Base-by-base conservation (phyloP, 495 filamentous ascomycete genomes). In the Daldinia loculata region DNA sequence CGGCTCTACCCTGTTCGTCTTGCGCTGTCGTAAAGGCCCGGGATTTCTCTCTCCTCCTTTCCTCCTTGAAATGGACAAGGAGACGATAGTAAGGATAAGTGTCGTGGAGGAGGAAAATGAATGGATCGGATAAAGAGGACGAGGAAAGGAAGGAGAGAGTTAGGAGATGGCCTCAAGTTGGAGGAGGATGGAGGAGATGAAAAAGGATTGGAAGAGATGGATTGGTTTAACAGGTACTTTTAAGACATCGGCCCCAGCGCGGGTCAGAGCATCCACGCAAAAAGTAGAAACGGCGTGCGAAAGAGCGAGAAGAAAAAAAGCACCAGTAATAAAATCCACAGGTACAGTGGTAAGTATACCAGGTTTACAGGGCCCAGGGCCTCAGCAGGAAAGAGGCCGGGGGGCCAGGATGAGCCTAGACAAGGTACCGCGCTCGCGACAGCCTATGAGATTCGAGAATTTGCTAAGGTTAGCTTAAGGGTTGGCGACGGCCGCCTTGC, bases 51-150 rank as follows among this genome's bases (percentile, higher is more conserved):
- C 80, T 75, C 72, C 76, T 81, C 78, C 69, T 71, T 76, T 70
- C 78, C 80, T 79, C 79, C 80, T 79, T 76, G 64, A 79, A 80
- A 81, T 79, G 79, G 74, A 67, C 72, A 78, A 79, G 76, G 76
- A 71, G 61, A 77, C 64, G 75, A 71, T 80, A 76, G 75, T 77
- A 82, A 74, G 69, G 74, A 75, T 66, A 51, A 72, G 62, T 62
- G 56, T 74, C 29, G 67, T 70, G 56, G 48, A 63, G 66, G 68
- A 74, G 71, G 77, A 57, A 78, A 84, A 85, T 79, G 84, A 85
- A 80, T 84, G 81, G 80, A 86, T 85, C 84, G 84, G 84, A 84
- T 84, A 80, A 81, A 80, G 79, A 81, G 82, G 80, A 81, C 80
- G 78, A 76, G 69, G 77, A 78, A 84, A 84, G 80, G 78, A 82